These are phyloP conservation scores for Pezicula rhizophila DNA, from an alignment of 2,329 filamentous ascomycete genomes.

Conservation along the genomic window DNA sequence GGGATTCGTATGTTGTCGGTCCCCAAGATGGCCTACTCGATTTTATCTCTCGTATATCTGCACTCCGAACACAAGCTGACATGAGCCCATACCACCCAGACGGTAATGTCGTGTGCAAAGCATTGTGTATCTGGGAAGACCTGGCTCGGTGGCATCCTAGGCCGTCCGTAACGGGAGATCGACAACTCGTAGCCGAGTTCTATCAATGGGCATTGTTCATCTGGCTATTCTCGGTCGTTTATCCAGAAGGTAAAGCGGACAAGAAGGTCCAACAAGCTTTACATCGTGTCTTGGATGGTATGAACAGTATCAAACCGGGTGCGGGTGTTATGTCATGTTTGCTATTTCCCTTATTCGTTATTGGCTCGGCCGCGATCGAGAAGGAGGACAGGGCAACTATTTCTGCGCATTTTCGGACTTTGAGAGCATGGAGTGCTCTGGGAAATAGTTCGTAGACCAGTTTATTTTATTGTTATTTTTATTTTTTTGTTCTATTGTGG, in stretches of 20 bases:
- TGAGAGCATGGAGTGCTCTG: conserved; percentile 14
- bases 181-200: conserved; percentile 6
- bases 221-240: conserved; percentile 17
- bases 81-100: background rate
- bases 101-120: conserved; percentile 5
- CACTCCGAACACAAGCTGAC: conserved; percentile 8
- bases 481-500: too few species aligned
- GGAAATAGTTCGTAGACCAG: conserved; percentile 8
- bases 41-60: conserved; percentile 14
- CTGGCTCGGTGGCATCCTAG: conserved; percentile 11
- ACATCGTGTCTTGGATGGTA: conserved; percentile 2
- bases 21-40: conserved; percentile 12
- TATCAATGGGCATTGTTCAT: conserved; percentile 15
- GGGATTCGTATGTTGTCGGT: conserved; percentile 9
- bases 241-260: conserved; percentile 6
- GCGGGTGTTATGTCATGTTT: conserved; percentile 15
- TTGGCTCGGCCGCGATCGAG: conserved; percentile 9
- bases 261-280: conserved; percentile 9
- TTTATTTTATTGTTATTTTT: too few species aligned
- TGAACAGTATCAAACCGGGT: conserved; percentile 10
- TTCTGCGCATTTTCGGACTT: conserved; percentile 8
- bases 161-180: background rate
- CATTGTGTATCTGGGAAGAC: conserved; percentile 12
- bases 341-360: conserved; percentile 19
- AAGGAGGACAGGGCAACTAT: conserved; percentile 8